These are phyloP conservation scores for Graphium sp. DNA, from an alignment of 2,329 filamentous ascomycete species.

Conservation along the genomic window DNA sequence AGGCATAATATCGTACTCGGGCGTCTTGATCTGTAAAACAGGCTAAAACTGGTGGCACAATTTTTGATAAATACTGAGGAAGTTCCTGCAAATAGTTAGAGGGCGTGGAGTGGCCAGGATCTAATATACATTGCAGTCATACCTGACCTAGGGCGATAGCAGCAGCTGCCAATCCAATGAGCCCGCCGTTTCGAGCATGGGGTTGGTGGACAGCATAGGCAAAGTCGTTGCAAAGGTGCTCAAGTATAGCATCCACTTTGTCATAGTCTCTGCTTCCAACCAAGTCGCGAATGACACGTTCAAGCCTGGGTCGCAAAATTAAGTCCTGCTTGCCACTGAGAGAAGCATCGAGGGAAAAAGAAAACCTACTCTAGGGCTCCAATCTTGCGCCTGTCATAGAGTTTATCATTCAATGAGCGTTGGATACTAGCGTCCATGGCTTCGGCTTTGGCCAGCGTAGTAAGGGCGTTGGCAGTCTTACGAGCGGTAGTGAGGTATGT, in stretches of 20 bases:
- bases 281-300: conserved; percentile 76
- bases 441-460: too few relatives aligned
- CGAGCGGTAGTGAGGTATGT: too few relatives aligned
- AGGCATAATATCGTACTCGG: conserved; percentile 91
- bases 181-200: conserved; percentile 85
- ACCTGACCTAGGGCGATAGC: conserved; percentile 89
- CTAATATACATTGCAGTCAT: conserved; percentile 21
- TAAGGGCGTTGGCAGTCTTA: too few relatives aligned
- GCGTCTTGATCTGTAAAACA: conserved; percentile 99
- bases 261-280: conserved; percentile 61
- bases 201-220: conserved; percentile 95
- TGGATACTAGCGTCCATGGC: conserved; percentile 80
- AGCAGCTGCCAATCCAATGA: conserved; percentile 88
- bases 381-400: conserved; percentile 95
- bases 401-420: conserved; percentile 87
- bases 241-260: conserved; percentile 71
- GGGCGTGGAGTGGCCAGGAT: neutral
- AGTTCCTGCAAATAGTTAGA: conserved; percentile 45
- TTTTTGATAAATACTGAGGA: conserved; percentile 78
- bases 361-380: conserved; percentile 78
- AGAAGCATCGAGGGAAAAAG: conserved; percentile 1
- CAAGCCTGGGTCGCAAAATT: conserved; percentile 43
- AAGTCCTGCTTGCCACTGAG: conserved; percentile 2
- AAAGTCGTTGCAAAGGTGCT: conserved; percentile 94
- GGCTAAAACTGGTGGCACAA: conserved; percentile 88